These are phyloP conservation scores for Polyporus tsugae DNA, from an alignment of 1,284 basidiomycete species.

Conservation along the genomic window DNA sequence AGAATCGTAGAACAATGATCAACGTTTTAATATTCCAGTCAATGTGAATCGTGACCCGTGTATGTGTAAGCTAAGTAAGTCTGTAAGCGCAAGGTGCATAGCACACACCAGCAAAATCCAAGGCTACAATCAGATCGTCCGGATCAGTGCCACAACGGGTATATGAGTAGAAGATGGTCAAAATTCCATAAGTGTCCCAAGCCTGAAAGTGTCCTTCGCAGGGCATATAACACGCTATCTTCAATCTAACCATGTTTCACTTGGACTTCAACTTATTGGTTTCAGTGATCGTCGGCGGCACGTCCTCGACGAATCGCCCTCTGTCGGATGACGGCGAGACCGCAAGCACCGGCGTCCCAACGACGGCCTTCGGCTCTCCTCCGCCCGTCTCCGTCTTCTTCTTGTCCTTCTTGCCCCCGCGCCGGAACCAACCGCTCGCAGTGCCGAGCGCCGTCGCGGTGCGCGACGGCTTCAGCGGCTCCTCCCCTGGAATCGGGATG, in stretches of 20 bases:
- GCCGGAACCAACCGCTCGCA: slow-evolving; percentile 34
- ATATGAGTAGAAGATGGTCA: background rate
- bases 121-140: slow-evolving; percentile 1
- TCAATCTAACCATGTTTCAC: background rate
- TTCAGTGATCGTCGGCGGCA: slow-evolving; percentile 16
- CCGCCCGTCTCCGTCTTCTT: slow-evolving; percentile 26
- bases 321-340: slow-evolving; percentile 26
- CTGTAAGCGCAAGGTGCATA: background rate
- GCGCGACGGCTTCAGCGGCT: slow-evolving; percentile 29
- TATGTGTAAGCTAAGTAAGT: background rate
- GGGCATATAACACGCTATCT: background rate
- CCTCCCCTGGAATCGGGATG: slow-evolving; percentile 30
- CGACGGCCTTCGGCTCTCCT: slow-evolving; percentile 15
- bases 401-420: slow-evolving; percentile 36
- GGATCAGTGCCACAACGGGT: background rate
- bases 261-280: background rate
- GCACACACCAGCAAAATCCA: background rate
- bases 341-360: background rate
- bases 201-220: background rate
- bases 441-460: slow-evolving; percentile 11
- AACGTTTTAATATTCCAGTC: background rate
- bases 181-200: background rate
- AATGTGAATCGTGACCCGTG: background rate
- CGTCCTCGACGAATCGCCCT: slow-evolving; percentile 37
- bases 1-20: background rate